Percentiles rank a stretch among this genome's conserved stretches.
Evolutionary conservation across 78 protist species (phyloP).

Genomic region (Blattamonas nauphoetae): DNA sequence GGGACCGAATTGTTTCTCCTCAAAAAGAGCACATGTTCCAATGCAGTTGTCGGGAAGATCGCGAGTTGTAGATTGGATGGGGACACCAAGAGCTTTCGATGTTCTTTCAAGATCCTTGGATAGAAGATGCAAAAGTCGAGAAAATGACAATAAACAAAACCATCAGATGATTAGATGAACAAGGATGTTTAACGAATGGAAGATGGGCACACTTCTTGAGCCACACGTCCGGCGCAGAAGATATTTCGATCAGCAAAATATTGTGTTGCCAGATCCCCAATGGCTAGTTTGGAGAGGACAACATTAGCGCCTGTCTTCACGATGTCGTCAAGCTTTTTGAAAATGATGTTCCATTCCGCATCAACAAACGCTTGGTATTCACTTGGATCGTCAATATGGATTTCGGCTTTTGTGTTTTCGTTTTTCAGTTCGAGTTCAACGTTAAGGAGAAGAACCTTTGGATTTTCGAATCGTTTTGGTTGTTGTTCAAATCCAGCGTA

Average conservation of each 20-base stretch:
- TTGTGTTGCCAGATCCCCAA: constrained; percentile 99
- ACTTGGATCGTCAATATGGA: constrained; percentile 52
- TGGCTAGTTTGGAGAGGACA: constrained; percentile 89
- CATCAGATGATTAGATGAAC: too few species aligned
- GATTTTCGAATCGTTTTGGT: constrained; percentile 83
- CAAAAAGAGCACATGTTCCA: constrained; percentile 90
- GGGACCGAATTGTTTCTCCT: constrained; percentile 91
- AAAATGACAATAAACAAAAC: too few species aligned
- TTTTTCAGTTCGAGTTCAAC: constrained; percentile 97
- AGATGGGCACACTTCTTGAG: constrained; percentile 44
- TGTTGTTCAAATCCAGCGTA: constrained; percentile 99
- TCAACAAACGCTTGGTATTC: constrained; percentile 85
- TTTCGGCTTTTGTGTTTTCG: constrained; percentile 94
- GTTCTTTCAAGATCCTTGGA: constrained; percentile 75
- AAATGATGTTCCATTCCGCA: constrained; percentile 94
- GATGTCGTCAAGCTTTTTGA: constrained; percentile 88
- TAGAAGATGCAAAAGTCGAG: too few species aligned
- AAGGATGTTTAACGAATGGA: neutral
- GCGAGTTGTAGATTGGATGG: constrained; percentile 73
- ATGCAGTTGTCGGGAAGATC: constrained; percentile 52
- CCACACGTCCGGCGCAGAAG: constrained; percentile 99
- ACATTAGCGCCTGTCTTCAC: constrained; percentile 81
- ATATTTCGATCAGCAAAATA: constrained; percentile 95
- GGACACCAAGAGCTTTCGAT: constrained; percentile 65
- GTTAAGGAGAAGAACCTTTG: constrained; percentile 84